A percentile compares a stretch with the other conserved stretches of the same genome.
Evolutionary conservation across 2,329 filamentous ascomycete genomes (phyloP).

Genomic region (Epicoccum nigrum): DNA sequence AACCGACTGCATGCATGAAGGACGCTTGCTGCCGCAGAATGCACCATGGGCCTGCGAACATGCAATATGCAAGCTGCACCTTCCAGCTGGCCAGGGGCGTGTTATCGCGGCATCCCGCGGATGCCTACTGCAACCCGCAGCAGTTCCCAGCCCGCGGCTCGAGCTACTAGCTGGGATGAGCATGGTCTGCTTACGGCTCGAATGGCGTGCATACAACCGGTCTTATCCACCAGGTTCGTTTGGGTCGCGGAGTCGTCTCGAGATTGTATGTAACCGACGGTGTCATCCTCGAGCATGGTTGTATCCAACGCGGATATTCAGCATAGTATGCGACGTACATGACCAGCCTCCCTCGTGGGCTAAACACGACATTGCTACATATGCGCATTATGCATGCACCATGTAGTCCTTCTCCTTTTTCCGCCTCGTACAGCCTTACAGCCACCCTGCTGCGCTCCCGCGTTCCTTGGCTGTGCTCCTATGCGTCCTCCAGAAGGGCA

Average conservation of each 20-base stretch:
- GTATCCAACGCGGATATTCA: neutral
- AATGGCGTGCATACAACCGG: neutral
- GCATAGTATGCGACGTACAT: neutral
- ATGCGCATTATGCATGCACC: neutral
- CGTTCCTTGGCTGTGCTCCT: neutral
- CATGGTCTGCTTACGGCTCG: neutral
- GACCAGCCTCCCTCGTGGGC: neutral
- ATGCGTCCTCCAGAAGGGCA: neutral
- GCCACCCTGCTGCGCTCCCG: neutral
- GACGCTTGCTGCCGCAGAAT: too few relatives aligned
- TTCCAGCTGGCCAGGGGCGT: neutral
- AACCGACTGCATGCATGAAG: too few relatives aligned
- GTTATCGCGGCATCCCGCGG: neutral
- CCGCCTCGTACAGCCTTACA: neutral
- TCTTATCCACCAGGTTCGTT: neutral
- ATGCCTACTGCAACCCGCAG: neutral
- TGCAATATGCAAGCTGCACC: neutral
- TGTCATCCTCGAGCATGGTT: neutral
- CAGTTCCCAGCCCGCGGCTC: neutral
- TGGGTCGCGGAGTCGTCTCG: neutral
- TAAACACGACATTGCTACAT: slow-evolving; percentile 2
- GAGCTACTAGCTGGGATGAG: too few relatives aligned
- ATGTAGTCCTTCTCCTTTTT: neutral
- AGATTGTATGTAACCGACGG: neutral
- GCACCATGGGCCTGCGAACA: neutral